These are phyloP conservation scores for Beta lomatogona DNA, from an alignment of 179 eudicot genomes.

Conservation along the genomic window DNA sequence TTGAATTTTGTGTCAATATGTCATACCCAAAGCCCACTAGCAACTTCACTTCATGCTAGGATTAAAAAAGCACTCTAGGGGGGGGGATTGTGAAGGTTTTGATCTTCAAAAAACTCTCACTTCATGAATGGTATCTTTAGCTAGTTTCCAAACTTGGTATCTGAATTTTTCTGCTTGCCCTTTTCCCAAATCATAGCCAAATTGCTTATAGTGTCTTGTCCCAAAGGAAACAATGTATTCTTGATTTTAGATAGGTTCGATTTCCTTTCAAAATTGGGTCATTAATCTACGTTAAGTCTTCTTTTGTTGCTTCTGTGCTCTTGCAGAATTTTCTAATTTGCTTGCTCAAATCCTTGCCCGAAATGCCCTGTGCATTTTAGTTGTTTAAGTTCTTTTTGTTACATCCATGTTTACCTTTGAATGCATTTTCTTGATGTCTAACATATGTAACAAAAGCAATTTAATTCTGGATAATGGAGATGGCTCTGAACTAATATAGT, in stretches of 20 bases:
- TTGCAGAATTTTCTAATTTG: background rate
- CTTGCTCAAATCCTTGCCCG: background rate
- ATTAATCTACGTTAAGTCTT: background rate
- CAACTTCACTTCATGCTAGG: background rate
- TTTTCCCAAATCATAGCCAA: background rate
- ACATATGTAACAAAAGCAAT: background rate
- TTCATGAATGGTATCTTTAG: background rate
- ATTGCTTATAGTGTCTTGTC: background rate
- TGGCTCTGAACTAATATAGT: background rate
- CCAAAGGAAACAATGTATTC: background rate
- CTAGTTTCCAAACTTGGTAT: background rate
- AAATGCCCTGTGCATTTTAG: background rate
- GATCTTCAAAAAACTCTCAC: background rate
- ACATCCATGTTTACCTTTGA: background rate
- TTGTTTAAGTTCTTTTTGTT: background rate
- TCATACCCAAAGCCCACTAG: background rate
- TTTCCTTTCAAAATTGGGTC: conserved; percentile 9
- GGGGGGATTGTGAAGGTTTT: background rate
- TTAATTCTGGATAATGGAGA: background rate
- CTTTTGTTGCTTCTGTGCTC: background rate
- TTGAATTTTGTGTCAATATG: conserved; percentile 4
- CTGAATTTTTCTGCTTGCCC: background rate
- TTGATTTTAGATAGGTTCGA: background rate
- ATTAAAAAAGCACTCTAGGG: background rate
- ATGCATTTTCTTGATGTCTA: background rate